Conservation (phyloP, 192 early-diverging fungal genomes). For the Funneliformis mosseae region DNA sequence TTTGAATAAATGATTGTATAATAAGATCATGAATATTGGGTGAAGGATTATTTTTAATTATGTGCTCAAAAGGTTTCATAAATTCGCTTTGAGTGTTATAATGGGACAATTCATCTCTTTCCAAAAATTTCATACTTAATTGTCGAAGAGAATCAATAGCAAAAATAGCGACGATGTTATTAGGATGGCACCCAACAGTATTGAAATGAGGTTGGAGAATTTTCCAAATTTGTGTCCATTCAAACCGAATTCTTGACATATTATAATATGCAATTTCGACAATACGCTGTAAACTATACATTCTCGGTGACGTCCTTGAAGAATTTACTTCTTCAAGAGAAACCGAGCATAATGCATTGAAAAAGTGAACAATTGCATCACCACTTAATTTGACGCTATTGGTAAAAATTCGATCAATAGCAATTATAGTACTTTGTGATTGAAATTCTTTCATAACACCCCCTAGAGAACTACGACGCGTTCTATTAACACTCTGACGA, state of each 20-base stretch:
- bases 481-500: conserved; percentile 33
- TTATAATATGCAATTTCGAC: conserved; percentile 98
- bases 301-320: conserved; percentile 63
- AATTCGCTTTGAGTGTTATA: conserved; percentile 94
- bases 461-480: conserved; percentile 43
- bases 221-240: conserved; percentile 93
- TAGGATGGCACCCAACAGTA: conserved; percentile 78
- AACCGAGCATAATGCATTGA: conserved; percentile 82
- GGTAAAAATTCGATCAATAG: conserved; percentile 87
- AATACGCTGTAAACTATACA: conserved; percentile 91
- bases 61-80: conserved; percentile 85
- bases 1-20: conserved; percentile 71
- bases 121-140: conserved; percentile 91
- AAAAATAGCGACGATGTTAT: conserved; percentile 77
- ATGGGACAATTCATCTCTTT: conserved; percentile 91
- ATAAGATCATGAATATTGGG: conserved; percentile 71
- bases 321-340: conserved; percentile 85
- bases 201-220: conserved; percentile 84
- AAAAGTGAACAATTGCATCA: conserved; percentile 85
- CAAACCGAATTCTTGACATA: conserved; percentile 92
- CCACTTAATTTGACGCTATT: conserved; percentile 76
- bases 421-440: conserved; percentile 80
- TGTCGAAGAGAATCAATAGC: conserved; percentile 93
- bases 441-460: conserved; percentile 60
- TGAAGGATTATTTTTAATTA: conserved; percentile 77